phyloP scores from a whole-genome alignment of 257 asterid species.

The Forsythia suspensa region DNA sequence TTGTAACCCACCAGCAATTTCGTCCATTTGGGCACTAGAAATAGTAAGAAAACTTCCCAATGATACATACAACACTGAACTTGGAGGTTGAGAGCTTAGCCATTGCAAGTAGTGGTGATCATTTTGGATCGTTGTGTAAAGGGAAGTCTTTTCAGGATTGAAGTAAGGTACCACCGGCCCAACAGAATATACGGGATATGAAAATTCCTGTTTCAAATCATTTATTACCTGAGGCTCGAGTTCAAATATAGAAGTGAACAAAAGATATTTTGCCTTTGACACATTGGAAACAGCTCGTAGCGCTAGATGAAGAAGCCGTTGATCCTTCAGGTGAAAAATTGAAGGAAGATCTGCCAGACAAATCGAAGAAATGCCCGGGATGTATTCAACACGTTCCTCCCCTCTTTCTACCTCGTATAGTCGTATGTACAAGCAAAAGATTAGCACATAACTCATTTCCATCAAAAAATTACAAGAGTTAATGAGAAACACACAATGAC shows the following conservation, averaged over 20 bases:
- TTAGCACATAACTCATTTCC: not conserved
- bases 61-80: constrained; percentile 63
- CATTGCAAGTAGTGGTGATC: constrained; percentile 40
- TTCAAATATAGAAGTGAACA: constrained; percentile 47
- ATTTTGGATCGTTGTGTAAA: constrained; percentile 11
- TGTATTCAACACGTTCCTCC: constrained; percentile 43
- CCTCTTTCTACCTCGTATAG: constrained; percentile 41
- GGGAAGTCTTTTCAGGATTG: constrained; percentile 10
- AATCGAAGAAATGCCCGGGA: constrained; percentile 51
- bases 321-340: constrained; percentile 28
- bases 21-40: constrained; percentile 56
- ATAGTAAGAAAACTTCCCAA: constrained; percentile 72
- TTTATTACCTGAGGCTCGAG: constrained; percentile 48
- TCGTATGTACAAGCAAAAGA: constrained; percentile 12
- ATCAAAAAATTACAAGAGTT: no score
- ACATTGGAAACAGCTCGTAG: constrained; percentile 22
- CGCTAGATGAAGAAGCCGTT: constrained; percentile 23
- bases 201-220: constrained; percentile 38
- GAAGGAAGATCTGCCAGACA: constrained; percentile 54
- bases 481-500: not conserved
- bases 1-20: constrained; percentile 47
- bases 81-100: constrained; percentile 63
- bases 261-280: constrained; percentile 40
- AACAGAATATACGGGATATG: constrained; percentile 52
- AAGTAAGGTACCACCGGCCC: constrained; percentile 70